Conservation (phyloP, 163 green algal genomes). For the Chlorella variabilis region DNA sequence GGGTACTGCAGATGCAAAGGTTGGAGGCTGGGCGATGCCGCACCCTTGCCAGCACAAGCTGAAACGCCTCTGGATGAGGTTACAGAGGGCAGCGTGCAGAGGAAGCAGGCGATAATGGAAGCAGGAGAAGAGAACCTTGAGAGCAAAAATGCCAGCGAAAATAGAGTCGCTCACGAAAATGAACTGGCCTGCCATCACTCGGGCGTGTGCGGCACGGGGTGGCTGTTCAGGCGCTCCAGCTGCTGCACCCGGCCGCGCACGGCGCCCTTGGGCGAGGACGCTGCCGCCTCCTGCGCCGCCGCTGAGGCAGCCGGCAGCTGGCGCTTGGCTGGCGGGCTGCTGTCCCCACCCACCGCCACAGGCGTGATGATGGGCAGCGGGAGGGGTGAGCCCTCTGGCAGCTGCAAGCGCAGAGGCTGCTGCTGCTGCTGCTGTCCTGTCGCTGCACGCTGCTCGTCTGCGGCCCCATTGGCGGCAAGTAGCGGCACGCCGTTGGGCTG, state of each 20-base stretch:
- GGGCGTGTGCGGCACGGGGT: not conserved
- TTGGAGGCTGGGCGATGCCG: too few relatives aligned
- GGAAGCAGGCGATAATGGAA: too few relatives aligned
- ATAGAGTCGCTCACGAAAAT: too few relatives aligned
- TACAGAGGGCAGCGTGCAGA: too few relatives aligned
- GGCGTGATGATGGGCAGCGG: slow-evolving; percentile 31
- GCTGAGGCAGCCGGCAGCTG: not conserved
- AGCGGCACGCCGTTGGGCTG: not conserved
- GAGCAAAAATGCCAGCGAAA: too few relatives aligned
- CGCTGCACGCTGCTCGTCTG: too few relatives aligned
- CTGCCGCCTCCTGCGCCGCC: not conserved
- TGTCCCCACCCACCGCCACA: not conserved
- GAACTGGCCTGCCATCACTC: too few relatives aligned
- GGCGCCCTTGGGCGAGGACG: not conserved
- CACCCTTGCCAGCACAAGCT: too few relatives aligned
- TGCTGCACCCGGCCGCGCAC: not conserved
- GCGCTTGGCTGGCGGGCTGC: not conserved
- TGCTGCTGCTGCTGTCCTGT: not conserved
- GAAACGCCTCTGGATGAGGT: too few relatives aligned
- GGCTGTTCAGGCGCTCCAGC: slow-evolving; percentile 3
- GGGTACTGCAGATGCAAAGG: too few relatives aligned
- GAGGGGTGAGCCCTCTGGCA: not conserved
- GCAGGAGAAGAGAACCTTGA: too few relatives aligned
- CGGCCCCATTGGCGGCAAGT: not conserved
- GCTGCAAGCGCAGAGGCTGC: not conserved